Conservation (phyloP, 148 eudicot genomes). For the Linanthus parryae region DNA sequence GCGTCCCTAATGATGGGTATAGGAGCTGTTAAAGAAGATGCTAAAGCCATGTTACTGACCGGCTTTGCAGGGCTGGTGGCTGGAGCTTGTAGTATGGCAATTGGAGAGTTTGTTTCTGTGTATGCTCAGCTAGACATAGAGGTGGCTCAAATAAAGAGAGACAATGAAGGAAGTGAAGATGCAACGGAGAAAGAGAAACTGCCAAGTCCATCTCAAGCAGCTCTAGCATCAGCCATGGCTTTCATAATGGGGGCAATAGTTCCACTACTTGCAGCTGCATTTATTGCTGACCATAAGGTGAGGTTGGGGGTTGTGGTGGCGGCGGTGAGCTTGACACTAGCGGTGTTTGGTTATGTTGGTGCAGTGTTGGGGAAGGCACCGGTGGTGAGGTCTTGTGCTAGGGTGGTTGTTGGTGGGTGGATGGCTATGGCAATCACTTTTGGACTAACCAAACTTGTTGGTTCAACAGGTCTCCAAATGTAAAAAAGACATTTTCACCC, state of each 20-base stretch:
- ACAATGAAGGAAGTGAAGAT: not conserved
- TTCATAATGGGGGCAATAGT: constrained; percentile 19
- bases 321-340: constrained; percentile 22
- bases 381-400: constrained; percentile 17
- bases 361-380: constrained; percentile 29
- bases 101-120: constrained; percentile 35
- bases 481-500: too few relatives aligned
- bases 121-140: constrained; percentile 34
- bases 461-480: constrained; percentile 12
- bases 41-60: constrained; percentile 29
- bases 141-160: constrained; percentile 17
- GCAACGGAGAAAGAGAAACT: not conserved
- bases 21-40: constrained; percentile 30
- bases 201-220: constrained; percentile 16
- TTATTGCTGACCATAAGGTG: constrained; percentile 20
- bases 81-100: constrained; percentile 38
- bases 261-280: constrained; percentile 26
- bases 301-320: constrained; percentile 28
- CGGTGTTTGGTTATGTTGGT: constrained; percentile 33
- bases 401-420: constrained; percentile 42
- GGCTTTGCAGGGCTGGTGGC: constrained; percentile 35
- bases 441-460: constrained; percentile 17
- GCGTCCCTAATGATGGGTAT: constrained; percentile 34
- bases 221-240: constrained; percentile 19
- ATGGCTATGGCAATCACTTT: constrained; percentile 31